Evolutionary conservation across 2,329 filamentous ascomycete species (phyloP), one percentile per base, ranked within the genome.

Genomic region (Nothophaeocryptopus gaeumannii): DNA sequence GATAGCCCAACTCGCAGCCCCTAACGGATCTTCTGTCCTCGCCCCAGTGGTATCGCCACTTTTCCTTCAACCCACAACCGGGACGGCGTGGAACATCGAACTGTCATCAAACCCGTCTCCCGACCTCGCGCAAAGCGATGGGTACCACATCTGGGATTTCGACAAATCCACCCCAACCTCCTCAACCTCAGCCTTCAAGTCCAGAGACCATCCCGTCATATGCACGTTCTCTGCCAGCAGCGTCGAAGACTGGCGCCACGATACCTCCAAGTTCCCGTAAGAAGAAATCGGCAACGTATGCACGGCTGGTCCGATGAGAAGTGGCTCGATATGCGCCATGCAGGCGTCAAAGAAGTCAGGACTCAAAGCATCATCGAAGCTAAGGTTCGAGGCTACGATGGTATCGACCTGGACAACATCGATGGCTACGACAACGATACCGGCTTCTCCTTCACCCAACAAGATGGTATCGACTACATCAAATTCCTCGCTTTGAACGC

Each of bases 161-260:
- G 54, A 55, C 20, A 47, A 55, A 41, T 29, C 36, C 13, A 42
- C 41, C 11, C 42, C 54, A 12, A 36, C 37, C 36, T 14, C 40
- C 2, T 34, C 34, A 2, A 51, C 53, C 16, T 13, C 44, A 2
- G 33, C 49, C 26, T 55, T 57, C 34, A 48, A 55, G n/a, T 44
- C 46, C 37, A 43, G 46, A 30, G 48, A 44, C 16, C 48, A 41
- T 15, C 35, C 39, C 7, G 79, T 88, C 46, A 83, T 89, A 51
- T 89, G 86, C 72, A 89, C 89, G 69, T 89, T 89, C 70, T 85
- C 81, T 43, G 85, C 83, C 0, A 86, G 86, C 1, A 84, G 80
- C 5, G 38, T 47, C 2, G 48, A 51, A 37, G 33, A 46, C 12
- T 85, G 86, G 63, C 81, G 82, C 5, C 88, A 85, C 58, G 78